These are phyloP conservation scores for Monosiga brevicollis DNA, from an alignment of 78 protist genomes.

Conservation along the genomic window DNA sequence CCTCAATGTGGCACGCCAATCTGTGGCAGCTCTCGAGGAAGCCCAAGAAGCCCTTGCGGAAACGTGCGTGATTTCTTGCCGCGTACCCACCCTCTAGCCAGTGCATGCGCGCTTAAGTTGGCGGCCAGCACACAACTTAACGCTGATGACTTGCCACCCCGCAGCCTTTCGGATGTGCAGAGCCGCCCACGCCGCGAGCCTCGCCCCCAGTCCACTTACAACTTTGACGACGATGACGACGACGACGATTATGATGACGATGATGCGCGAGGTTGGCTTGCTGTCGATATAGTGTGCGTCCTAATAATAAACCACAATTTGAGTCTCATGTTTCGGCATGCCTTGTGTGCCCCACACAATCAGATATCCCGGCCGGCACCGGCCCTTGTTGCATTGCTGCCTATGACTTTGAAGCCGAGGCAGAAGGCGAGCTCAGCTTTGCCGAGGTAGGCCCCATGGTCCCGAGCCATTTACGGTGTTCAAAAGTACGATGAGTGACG, in stretches of 20 bases:
- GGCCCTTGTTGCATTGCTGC: neutral
- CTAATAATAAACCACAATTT: neutral
- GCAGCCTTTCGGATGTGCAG: neutral
- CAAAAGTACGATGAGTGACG: too few relatives aligned
- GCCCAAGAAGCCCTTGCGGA: neutral
- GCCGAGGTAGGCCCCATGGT: too few relatives aligned
- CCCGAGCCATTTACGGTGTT: too few relatives aligned
- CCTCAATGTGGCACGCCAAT: neutral
- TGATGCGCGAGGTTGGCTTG: too few relatives aligned
- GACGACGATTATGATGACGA: neutral
- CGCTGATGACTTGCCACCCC: too few relatives aligned
- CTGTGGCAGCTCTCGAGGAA: neutral
- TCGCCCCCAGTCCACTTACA: neutral
- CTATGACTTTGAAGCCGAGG: slow-evolving; percentile 12
- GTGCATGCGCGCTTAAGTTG: too few relatives aligned
- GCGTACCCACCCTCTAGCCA: too few relatives aligned
- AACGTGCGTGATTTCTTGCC: neutral
- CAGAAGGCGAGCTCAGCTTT: slow-evolving; percentile 1
- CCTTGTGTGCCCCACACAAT: too few relatives aligned
- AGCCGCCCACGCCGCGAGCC: neutral
- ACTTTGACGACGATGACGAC: neutral
- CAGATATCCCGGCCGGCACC: neutral
- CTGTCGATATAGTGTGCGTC: neutral
- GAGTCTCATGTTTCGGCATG: too few relatives aligned
- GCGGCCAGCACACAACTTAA: too few relatives aligned